Evolutionary conservation across 495 filamentous ascomycete species (phyloP), one percentile per base, ranked within the genome.

Genomic region (Annulohypoxylon moriforme): DNA sequence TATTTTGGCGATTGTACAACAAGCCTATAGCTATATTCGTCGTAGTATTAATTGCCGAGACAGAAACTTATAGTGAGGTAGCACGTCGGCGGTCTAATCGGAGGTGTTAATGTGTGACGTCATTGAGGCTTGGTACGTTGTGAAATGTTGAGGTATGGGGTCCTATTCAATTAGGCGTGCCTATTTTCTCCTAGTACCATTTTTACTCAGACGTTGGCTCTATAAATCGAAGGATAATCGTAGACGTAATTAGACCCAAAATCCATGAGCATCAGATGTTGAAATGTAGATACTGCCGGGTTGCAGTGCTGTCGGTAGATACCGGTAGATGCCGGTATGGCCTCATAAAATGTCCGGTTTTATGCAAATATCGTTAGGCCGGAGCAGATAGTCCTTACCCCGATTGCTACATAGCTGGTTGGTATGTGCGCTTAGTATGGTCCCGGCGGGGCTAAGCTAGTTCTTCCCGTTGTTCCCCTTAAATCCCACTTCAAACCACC

Each of bases 311-410:
- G 53, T 65, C 67, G 67, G 67, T 60, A 70, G 53, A 47, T 70
- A 24, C 67, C 60, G 67, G 36, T 64, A 70, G 53, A 47, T 70
- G 33, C 67, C 60, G 67, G 36, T 64, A 29, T 9, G 50, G 25
- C 22, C 20, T 63, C 29, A 58, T 69, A 33, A 50, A 11, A 20
- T 31, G 1, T n/a, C 4, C 29, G 18, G 16, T 49, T 58, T 1
- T 52, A 60, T n/a, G 18, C 52, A 36, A 20, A 60, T 67, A 67
- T 33, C 22, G 14, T 10, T 18, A 1, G 16, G 6, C 44, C 68
- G 68, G 68, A 71, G 68, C 62, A 53, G 36, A 66, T 62, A 40
- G 61, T 71, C 69, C 69, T 58, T 24, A 44, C 64, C 69, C 36
- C 63, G 50, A 1, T 63, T 72, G 14, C 3, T 72, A 46, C 69